Conservation (phyloP, 768 basidiomycete species). For the Ramaria sp. region DNA sequence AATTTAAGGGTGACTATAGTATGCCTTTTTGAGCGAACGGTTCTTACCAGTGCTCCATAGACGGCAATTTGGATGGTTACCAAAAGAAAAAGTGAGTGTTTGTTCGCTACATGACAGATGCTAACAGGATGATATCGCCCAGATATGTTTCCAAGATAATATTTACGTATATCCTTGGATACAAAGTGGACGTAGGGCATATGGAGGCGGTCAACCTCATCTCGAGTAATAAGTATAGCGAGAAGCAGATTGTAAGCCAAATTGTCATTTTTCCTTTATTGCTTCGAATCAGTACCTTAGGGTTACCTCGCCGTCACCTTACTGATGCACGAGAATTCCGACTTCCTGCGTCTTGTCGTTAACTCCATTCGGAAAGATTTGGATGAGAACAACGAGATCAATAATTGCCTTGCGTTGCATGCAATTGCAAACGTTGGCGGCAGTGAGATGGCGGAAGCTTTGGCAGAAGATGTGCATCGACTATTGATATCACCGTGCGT, state of each 20-base stretch:
- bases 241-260: constrained; percentile 89
- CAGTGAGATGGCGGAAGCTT: constrained; percentile 95
- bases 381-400: constrained; percentile 87
- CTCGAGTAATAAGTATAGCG: constrained; percentile 88
- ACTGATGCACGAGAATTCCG: constrained; percentile 98
- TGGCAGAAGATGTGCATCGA: constrained; percentile 89
- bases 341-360: constrained; percentile 90
- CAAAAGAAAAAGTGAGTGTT: constrained; percentile 82
- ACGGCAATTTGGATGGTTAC: constrained; percentile 81
- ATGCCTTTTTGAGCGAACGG: not conserved
- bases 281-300: constrained; percentile 28
- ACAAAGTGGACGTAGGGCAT: constrained; percentile 97
- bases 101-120: not conserved
- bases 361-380: constrained; percentile 98
- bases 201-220: constrained; percentile 99
- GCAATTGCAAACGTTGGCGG: constrained; percentile 98
- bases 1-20: constrained; percentile 74
- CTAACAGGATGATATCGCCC: constrained; percentile 2
- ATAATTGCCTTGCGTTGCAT: constrained; percentile 93
- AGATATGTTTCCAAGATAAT: constrained; percentile 99
- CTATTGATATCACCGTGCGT: constrained; percentile 87
- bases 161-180: constrained; percentile 97
- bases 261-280: not conserved
- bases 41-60: constrained; percentile 24
- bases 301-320: constrained; percentile 96